phyloP scores from a whole-genome alignment of 1,284 basidiomycete species.

The Erythrobasidium hasegawianum region DNA sequence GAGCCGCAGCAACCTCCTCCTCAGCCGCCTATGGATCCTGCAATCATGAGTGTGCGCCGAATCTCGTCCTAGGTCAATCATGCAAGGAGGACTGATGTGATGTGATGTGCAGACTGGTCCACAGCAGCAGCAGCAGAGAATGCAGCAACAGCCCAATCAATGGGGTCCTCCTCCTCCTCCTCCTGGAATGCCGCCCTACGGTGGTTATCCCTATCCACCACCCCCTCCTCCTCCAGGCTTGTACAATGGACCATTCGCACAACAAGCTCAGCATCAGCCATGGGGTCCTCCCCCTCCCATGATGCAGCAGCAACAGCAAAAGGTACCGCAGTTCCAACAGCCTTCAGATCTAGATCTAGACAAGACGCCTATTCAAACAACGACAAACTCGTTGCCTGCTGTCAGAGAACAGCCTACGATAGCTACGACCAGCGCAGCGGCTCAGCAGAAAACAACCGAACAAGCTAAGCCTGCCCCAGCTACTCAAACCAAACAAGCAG shows the following conservation, averaged over 20 bases:
- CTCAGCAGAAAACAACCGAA: constrained; percentile 17
- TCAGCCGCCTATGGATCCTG: constrained; percentile 41
- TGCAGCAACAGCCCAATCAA: constrained; percentile 2
- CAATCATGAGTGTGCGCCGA: constrained; percentile 44
- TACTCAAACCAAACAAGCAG: not conserved
- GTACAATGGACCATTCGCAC: constrained; percentile 34
- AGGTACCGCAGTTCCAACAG: constrained; percentile 5
- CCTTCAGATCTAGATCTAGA: not conserved
- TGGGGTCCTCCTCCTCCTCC: constrained; percentile 9
- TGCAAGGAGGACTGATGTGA: not conserved
- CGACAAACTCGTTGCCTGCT: constrained; percentile 26
- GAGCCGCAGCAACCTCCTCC: constrained; percentile 33
- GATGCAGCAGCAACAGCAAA: constrained; percentile 26
- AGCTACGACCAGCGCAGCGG: constrained; percentile 27
- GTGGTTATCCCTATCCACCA: constrained; percentile 11
- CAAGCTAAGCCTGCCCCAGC: not conserved
- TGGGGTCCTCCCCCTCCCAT: constrained; percentile 12
- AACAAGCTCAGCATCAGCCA: constrained; percentile 33
- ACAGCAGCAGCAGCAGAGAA: constrained; percentile 7
- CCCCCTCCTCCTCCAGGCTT: constrained; percentile 19
- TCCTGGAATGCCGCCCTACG: constrained; percentile 8
- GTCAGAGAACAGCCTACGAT: constrained; percentile 19
- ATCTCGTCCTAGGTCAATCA: not conserved
- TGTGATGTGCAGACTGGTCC: not conserved
- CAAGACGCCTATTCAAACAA: constrained; percentile 25